Base-by-base conservation (phyloP, 192 early-diverging fungal genomes). In the Linnemannia schmuckeri region DNA sequence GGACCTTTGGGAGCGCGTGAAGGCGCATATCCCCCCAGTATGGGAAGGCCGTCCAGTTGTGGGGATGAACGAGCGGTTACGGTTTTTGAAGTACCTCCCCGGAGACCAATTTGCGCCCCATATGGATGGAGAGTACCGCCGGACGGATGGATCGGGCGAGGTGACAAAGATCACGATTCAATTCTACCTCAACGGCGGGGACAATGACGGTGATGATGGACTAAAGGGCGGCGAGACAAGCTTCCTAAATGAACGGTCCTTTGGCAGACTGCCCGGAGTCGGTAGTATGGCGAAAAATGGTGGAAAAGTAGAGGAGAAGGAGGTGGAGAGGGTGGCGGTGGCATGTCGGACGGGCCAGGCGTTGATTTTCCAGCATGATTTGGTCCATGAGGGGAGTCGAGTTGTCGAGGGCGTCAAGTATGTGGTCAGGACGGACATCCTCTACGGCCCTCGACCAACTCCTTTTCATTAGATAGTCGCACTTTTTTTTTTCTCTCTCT, bases 111-210 rank as follows among this genome's bases (percentile, higher is more conserved):
- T 89, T 57, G 44, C 80, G 47, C 46, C 69, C 0, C 89, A 90
- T 72, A 82, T 79, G 80, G 89, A 91, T 82, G 89, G 89, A 12
- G 80, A 73, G 37, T 90, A 81, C 52, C 49, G 55, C 6, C 78
- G 88, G 17, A 70, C 46, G 12, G 89, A 90, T 71, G 89, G 88
- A 6, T 87, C 85, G 0, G 79, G 79, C 18, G 72, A 87, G 13
- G 66, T 80, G 22, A 88, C 79, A 10, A 82, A 90, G 72, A 33
- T 92, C 24, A 90, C 91, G 12, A 46, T 92, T 27, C 89, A 89
- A 49, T 81, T 92, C 27, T 91, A 90, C 76, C 76, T 91, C 35
- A 91, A 91, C 40, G 83, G 89, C 30, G 90, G 72, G 1, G 89
- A 85, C 68, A 78, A 76, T 37, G 92, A 91, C 66, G 80, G 12